Evolutionary conservation across 352 stramenopile genomes (phyloP), one percentile per base, ranked within the genome.

Genomic region (Pythium scleroteichum): DNA sequence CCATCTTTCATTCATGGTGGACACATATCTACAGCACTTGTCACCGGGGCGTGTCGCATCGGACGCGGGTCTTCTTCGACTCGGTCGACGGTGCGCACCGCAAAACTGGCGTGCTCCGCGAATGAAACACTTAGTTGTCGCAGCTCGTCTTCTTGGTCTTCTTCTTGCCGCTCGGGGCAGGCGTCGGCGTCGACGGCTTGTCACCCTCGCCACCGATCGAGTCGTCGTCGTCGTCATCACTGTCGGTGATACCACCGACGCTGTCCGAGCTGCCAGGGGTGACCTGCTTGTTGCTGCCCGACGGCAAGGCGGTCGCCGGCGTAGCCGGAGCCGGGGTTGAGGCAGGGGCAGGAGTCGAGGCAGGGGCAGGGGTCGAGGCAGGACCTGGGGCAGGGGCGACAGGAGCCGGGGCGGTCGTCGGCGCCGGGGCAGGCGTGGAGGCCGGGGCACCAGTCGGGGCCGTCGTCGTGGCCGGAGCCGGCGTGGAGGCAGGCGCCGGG

Each of bases 51-150:
- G 29, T 35, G 29, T 35, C 29, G 29, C 5, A 35, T 35, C 29
- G 10, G 29, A 10, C 5, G 29, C 29, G 29, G 5, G 5, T 10
- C 29, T 5, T 35, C 5, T 35, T 10, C 29, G 29, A 10, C 29
- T 35, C 29, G 29, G 29, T 10, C 29, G 29, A 35, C n/a, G n/a
- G n/a, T n/a, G n/a, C n/a, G n/a, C n/a, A 10, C 29, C 29, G 29
- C 29, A 35, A 35, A 35, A 35, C 29, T 35, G 29, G 29, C 29
- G 29, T 35, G 29, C 29, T 35, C 29, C 29, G 10, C 29, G 45
- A 51, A 38, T 35, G 23, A 14, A 26, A 51, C 45, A 38, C 26
- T 51, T 51, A 51, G 45, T 26, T 29, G 45, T 51, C 45, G 45
- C 45, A 51, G 22, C n/a, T 16, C 20, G 16, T 29, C 45, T 51